phyloP scores from a whole-genome alignment of 306 rosid genomes.

The Hippophae gyantsensis region DNA sequence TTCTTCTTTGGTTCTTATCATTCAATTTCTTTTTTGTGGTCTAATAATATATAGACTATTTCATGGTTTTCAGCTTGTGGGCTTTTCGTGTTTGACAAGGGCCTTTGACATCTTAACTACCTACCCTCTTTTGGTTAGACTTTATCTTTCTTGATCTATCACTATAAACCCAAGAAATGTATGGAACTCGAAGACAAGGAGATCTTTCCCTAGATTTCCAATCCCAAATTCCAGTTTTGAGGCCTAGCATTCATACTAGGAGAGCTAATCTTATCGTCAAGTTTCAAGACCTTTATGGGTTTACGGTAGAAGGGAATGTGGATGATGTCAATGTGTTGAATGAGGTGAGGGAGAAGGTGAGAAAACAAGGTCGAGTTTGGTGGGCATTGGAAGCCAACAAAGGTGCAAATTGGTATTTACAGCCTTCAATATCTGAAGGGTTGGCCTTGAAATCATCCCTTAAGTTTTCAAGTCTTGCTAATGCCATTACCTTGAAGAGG shows the following conservation, averaged over 20 bases:
- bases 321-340: conserved; percentile 95
- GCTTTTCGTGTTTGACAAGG: conserved; percentile 31
- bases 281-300: conserved; percentile 95
- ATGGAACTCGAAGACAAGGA: conserved; percentile 64
- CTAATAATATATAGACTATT: conserved; percentile 28
- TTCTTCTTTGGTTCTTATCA: conserved; percentile 3
- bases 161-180: conserved; percentile 34
- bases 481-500: conserved; percentile 84
- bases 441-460: conserved; percentile 71
- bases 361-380: conserved; percentile 92
- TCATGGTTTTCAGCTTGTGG: conserved; percentile 35
- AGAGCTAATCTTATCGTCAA: conserved; percentile 88
- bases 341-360: conserved; percentile 94
- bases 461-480: conserved; percentile 64
- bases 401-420: conserved; percentile 93
- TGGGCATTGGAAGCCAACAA: conserved; percentile 97
- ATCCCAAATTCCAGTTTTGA: conserved; percentile 61
- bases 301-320: conserved; percentile 95
- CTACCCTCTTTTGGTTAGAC: conserved; percentile 9
- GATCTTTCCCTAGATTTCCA: conserved; percentile 85
- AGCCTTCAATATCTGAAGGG: conserved; percentile 62
- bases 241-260: conserved; percentile 93
- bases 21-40: conserved; percentile 22
- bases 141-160: conserved; percentile 31
- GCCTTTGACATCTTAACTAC: conserved; percentile 13